Evolutionary conservation across 306 rosid species (phyloP), one percentile per base, ranked within the genome.

Genomic region (Quercus glauca): DNA sequence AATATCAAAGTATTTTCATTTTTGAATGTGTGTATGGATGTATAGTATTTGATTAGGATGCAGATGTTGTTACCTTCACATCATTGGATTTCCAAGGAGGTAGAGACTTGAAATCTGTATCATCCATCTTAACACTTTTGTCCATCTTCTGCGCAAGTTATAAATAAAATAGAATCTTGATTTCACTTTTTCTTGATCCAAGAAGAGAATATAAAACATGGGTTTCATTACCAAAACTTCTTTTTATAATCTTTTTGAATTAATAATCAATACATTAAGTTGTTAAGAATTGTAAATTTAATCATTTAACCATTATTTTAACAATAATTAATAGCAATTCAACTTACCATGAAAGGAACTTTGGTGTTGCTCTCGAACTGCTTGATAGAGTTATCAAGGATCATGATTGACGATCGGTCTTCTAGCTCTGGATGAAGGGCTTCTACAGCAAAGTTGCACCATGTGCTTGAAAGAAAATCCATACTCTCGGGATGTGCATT

Each of bases 391-490:
- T 51, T 85, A 25, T 91, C 94, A 21, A 90, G 3, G 3, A 89
- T 81, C 82, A 78, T 83, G 23, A 91, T n/a, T 29, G 99, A 69
- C 19, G 99, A 69, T 74, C 83, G 87, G 53, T 79, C 89, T 25
- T 78, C 85, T 33, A 84, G 87, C 64, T 89, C 92, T 20, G 93
- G 86, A 23, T 91, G 89, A 17, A 96, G 84, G 73, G 98, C 73
- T 86, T 96, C 97, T 20, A 93, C 98, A 13, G 98, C 97, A 71
- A 93, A 91, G 83, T 89, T 84, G 83, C 96, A 96, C 98, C 96
- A 93, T 18, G 98, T 96, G 64, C 60, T 84, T 37, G 98, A 93
- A 45, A 96, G 91, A 78, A 96, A 85, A 87, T 96, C 99, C 98
- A 89, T 88, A 10, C 93, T 85, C 63, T 96, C 96, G 0, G 98